phyloP scores from a whole-genome alignment of 2,329 filamentous ascomycete genomes.

The Alternaria tenuissima region DNA sequence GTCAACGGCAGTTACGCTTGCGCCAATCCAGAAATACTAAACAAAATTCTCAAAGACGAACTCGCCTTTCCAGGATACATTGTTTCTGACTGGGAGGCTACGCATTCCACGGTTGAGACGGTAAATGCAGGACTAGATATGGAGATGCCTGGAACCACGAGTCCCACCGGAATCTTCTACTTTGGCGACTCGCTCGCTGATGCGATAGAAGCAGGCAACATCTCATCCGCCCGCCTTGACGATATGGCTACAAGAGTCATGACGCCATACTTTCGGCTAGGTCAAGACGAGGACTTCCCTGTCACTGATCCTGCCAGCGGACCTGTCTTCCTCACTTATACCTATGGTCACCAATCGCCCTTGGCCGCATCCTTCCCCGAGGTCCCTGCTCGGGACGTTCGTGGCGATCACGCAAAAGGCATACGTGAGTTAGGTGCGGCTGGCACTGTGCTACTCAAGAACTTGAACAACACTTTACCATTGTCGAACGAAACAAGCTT shows the following conservation, averaged over 20 bases:
- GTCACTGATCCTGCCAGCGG: too few relatives aligned
- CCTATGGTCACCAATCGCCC: too few relatives aligned
- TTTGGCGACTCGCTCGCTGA: too few relatives aligned
- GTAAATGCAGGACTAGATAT: constrained; percentile 61
- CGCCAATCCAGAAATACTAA: constrained; percentile 53
- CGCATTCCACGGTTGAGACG: constrained; percentile 54
- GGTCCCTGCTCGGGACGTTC: too few relatives aligned
- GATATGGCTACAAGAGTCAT: constrained; percentile 59
- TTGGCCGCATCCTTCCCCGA: too few relatives aligned
- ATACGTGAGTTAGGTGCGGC: constrained; percentile 54
- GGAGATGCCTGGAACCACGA: constrained; percentile 50
- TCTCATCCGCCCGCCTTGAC: constrained; percentile 43
- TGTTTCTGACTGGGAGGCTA: constrained; percentile 56
- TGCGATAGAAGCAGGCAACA: too few relatives aligned
- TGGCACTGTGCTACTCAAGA: constrained; percentile 58
- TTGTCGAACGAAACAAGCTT: constrained; percentile 57
- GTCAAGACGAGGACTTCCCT: constrained; percentile 50
- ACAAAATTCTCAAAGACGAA: constrained; percentile 61
- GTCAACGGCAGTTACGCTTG: constrained; percentile 41
- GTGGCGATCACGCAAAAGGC: too few relatives aligned
- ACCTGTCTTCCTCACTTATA: too few relatives aligned
- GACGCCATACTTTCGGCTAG: constrained; percentile 55
- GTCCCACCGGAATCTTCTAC: too few relatives aligned
- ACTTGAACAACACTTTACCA: constrained; percentile 57
- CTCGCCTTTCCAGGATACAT: constrained; percentile 57